Conservation (phyloP, 164 flowering plant species). For the Liriodendron chinense region DNA sequence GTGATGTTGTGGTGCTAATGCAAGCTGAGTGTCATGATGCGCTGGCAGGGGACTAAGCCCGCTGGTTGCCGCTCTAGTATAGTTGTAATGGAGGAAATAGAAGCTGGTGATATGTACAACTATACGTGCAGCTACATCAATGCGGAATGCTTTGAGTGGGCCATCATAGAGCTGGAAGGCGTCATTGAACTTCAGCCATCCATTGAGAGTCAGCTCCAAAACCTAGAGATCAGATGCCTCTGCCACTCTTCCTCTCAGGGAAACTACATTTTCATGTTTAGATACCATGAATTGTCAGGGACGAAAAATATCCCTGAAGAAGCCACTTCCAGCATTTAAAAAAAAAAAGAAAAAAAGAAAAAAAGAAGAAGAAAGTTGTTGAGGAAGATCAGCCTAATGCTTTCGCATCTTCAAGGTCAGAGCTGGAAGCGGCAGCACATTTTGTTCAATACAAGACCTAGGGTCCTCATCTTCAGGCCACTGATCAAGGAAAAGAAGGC, state of each 20-base stretch:
- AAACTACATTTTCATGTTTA: constrained; percentile 72
- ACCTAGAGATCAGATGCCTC: constrained; percentile 72
- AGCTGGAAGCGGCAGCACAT: constrained; percentile 77
- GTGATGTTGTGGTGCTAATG: too few species aligned
- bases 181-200: constrained; percentile 62
- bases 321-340: constrained; percentile 73
- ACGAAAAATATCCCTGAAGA: constrained; percentile 69
- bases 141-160: constrained; percentile 77
- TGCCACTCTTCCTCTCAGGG: constrained; percentile 86
- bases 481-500: background rate
- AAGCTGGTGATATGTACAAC: too few species aligned
- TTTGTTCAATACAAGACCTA: constrained; percentile 89
- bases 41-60: too few species aligned
- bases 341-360: too few species aligned
- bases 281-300: constrained; percentile 89
- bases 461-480: constrained; percentile 68
- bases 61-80: too few species aligned
- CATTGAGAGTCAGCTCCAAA: constrained; percentile 47
- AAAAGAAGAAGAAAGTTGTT: constrained; percentile 39
- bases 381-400: constrained; percentile 21
- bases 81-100: too few species aligned
- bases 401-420: constrained; percentile 29
- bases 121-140: constrained; percentile 78
- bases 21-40: too few species aligned
- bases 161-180: constrained; percentile 81